A percentile compares a stretch with the other conserved stretches of the same genome.
phyloP scores from a whole-genome alignment of 2,329 filamentous ascomycete species.

The Beauveria sp. region DNA sequence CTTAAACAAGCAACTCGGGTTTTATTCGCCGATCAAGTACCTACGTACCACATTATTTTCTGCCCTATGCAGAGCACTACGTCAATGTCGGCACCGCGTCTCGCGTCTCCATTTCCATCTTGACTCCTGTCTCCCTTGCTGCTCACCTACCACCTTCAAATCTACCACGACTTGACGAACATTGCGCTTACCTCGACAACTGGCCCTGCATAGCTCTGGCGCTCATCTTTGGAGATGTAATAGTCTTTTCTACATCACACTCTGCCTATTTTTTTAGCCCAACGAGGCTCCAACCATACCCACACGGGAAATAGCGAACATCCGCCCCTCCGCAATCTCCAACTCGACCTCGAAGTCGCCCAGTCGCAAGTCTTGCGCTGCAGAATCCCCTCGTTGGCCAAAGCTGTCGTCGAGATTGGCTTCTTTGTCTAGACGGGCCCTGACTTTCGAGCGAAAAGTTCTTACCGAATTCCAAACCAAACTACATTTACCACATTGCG shows the following conservation, averaged over 20 bases:
- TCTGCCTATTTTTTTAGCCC: background rate
- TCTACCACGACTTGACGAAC: slow-evolving; percentile 1
- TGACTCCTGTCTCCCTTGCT: slow-evolving; percentile 1
- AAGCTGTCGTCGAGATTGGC: background rate
- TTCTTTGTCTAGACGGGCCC: background rate
- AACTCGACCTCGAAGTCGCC: background rate
- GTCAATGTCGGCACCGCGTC: background rate
- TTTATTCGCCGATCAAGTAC: background rate
- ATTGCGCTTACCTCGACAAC: background rate
- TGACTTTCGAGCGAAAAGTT: background rate
- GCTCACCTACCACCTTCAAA: background rate
- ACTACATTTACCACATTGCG: background rate
- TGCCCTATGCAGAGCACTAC: too few relatives aligned
- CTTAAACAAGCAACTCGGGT: too few relatives aligned
- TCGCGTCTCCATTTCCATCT: slow-evolving; percentile 1
- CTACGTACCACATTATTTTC: background rate
- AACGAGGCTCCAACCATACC: background rate
- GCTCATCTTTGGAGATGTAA: background rate
- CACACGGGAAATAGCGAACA: background rate
- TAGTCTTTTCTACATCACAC: background rate
- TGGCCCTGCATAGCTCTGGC: background rate
- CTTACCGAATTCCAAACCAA: background rate
- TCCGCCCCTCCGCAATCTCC: slow-evolving; percentile 7
- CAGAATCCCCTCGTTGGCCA: background rate
- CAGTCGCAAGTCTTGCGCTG: background rate